These are phyloP conservation scores for Lobosporangium transversale DNA, from an alignment of 192 early-diverging fungal species.

Conservation along the genomic window DNA sequence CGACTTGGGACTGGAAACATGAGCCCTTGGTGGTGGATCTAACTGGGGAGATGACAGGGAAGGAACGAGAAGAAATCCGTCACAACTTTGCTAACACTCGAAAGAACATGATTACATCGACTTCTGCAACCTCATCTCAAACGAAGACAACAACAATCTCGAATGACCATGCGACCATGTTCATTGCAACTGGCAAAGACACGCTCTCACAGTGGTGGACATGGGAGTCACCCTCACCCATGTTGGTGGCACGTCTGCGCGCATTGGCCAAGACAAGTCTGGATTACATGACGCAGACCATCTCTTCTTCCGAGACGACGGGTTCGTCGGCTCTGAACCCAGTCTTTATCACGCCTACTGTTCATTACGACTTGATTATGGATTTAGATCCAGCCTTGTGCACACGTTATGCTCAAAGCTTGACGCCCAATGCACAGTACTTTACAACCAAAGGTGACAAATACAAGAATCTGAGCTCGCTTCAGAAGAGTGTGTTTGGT, in stretches of 20 bases:
- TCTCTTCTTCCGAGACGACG: slow-evolving; percentile 27
- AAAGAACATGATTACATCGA: slow-evolving; percentile 42
- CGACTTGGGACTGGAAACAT: slow-evolving; percentile 78
- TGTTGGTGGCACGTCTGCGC: slow-evolving; percentile 70
- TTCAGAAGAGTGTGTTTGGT: slow-evolving; percentile 61
- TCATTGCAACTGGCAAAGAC: slow-evolving; percentile 74
- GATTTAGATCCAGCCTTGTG: slow-evolving; percentile 68
- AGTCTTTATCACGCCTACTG: slow-evolving; percentile 83
- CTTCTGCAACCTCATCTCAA: slow-evolving; percentile 7
- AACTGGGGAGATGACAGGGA: slow-evolving; percentile 65
- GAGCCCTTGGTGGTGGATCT: slow-evolving; percentile 86
- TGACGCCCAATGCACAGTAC: slow-evolving; percentile 63
- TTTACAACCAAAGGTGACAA: slow-evolving; percentile 60
- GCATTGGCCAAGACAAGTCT: slow-evolving; percentile 73
- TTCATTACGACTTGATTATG: slow-evolving; percentile 82
- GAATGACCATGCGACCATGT: slow-evolving; percentile 64
- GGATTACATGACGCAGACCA: slow-evolving; percentile 35
- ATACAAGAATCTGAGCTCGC: slow-evolving; percentile 77
- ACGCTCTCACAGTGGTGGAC: slow-evolving; percentile 69
- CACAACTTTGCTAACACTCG: slow-evolving; percentile 69
- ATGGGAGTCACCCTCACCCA: slow-evolving; percentile 59
- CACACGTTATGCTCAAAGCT: slow-evolving; percentile 69
- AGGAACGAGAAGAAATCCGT: slow-evolving; percentile 53
- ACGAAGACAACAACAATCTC: slow-evolving; percentile 36
- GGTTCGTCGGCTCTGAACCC: slow-evolving; percentile 56